Evolutionary conservation across 148 eudicot genomes (phyloP).

Genomic region (Camellia granthamiana): DNA sequence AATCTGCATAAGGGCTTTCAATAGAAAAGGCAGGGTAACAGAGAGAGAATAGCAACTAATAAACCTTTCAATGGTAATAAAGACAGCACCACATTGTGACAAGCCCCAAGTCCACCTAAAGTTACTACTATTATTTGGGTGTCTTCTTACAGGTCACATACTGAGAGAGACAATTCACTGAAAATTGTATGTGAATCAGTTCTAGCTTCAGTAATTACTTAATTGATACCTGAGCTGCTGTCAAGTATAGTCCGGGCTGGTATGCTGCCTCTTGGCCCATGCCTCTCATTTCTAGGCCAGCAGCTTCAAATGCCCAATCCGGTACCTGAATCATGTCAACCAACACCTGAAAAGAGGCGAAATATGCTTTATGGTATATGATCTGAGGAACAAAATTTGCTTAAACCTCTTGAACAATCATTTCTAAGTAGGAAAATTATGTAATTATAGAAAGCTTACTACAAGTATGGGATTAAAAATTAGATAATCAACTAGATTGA

Average conservation of each 20-base stretch:
- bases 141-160: not conserved
- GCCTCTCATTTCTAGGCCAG: conserved; percentile 91
- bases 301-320: conserved; percentile 99
- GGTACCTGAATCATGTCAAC: conserved; percentile 93
- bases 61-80: not conserved
- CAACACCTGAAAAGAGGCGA: conserved; percentile 50
- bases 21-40: not conserved
- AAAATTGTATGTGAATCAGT: not conserved
- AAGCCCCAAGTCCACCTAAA: not conserved
- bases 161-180: no score
- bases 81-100: not conserved
- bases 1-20: not conserved
- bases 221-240: conserved; percentile 72
- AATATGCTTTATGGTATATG: not conserved
- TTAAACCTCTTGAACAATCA: not conserved
- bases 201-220: not conserved
- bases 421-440: not conserved
- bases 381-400: not conserved
- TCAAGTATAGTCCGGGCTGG: conserved; percentile 79
- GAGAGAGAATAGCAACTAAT: not conserved
- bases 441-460: not conserved
- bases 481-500: not conserved
- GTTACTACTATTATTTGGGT: not conserved
- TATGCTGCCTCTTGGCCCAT: conserved; percentile 93
- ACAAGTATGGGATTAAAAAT: not conserved